Percentiles rank a stretch among this genome's conserved stretches.
phyloP scores from a whole-genome alignment of 495 filamentous ascomycete species.

The Friedmanniomyces endolithicus region DNA sequence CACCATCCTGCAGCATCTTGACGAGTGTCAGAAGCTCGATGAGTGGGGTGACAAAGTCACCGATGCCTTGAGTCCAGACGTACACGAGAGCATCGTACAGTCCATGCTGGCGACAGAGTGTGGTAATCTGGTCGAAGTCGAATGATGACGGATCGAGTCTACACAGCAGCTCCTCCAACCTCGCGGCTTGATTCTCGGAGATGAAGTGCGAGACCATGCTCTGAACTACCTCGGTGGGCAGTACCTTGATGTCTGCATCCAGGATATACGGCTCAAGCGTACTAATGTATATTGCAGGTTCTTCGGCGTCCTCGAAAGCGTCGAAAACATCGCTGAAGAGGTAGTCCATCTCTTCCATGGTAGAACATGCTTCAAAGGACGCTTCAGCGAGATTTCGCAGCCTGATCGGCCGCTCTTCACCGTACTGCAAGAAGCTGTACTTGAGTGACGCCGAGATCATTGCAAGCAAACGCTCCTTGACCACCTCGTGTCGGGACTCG shows the following conservation, averaged over 20 bases:
- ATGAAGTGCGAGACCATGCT: slow-evolving; percentile 71
- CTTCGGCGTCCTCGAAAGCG: slow-evolving; percentile 67
- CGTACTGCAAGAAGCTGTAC: slow-evolving; percentile 60
- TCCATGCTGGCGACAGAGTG: slow-evolving; percentile 76
- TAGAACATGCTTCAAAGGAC: slow-evolving; percentile 71
- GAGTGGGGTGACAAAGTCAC: slow-evolving; percentile 81
- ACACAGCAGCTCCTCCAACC: slow-evolving; percentile 91
- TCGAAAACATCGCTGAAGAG: slow-evolving; percentile 85
- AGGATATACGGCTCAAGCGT: slow-evolving; percentile 75
- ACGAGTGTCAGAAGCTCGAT: slow-evolving; percentile 71
- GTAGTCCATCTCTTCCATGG: slow-evolving; percentile 62
- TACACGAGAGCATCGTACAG: slow-evolving; percentile 95
- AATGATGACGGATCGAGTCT: slow-evolving; percentile 80
- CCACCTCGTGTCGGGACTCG: slow-evolving; percentile 59
- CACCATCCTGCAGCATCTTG: slow-evolving; percentile 43
- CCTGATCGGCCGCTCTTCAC: slow-evolving; percentile 28
- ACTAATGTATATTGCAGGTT: slow-evolving; percentile 68
- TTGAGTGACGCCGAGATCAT: slow-evolving; percentile 90
- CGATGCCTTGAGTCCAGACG: slow-evolving; percentile 84
- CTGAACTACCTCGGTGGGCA: slow-evolving; percentile 79
- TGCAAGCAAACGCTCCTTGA: slow-evolving; percentile 77
- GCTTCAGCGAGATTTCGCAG: slow-evolving; percentile 61
- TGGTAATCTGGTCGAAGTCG: slow-evolving; percentile 86
- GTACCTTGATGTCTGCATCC: slow-evolving; percentile 55
- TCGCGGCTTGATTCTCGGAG: slow-evolving; percentile 51